A percentile compares a stretch with the other conserved stretches of the same genome.
These are phyloP conservation scores for Penicillium bovifimosum DNA, from an alignment of 495 filamentous ascomycete species.

Conservation along the genomic window DNA sequence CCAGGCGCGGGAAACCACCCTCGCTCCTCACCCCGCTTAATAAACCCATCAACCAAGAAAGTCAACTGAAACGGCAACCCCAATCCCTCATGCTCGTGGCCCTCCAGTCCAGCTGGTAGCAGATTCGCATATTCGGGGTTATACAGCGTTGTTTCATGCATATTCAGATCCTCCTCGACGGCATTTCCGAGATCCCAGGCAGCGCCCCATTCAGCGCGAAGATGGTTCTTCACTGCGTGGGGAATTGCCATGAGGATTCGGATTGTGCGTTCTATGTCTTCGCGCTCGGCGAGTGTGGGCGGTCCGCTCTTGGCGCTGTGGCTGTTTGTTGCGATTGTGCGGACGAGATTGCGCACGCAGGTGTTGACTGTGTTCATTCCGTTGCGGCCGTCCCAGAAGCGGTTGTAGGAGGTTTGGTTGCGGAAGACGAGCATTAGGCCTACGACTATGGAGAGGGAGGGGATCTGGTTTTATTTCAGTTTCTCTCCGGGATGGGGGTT, in stretches of 20 bases:
- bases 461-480: conserved; percentile 43
- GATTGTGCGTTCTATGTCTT: conserved; percentile 55
- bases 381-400: conserved; percentile 67
- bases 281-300: conserved; percentile 39
- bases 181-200: conserved; percentile 36
- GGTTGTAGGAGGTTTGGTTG: conserved; percentile 65
- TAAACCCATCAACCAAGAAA: conserved; percentile 63
- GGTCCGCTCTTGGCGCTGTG: conserved; percentile 25
- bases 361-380: conserved; percentile 54
- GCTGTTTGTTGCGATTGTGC: conserved; percentile 49
- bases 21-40: conserved; percentile 54
- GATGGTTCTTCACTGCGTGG: conserved; percentile 71
- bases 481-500: not conserved
- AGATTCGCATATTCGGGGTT: conserved; percentile 57
- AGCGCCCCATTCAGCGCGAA: conserved; percentile 67
- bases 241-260: conserved; percentile 64
- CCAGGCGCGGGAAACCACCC: conserved; percentile 58
- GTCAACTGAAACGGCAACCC: conserved; percentile 61
- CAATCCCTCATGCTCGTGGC: conserved; percentile 60
- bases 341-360: conserved; percentile 56
- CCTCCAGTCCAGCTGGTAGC: conserved; percentile 53
- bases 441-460: conserved; percentile 73
- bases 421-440: conserved; percentile 79
- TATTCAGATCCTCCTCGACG: conserved; percentile 39
- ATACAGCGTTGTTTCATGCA: conserved; percentile 41